Conservation (phyloP, 306 rosid genomes). For the Senna tora region DNA sequence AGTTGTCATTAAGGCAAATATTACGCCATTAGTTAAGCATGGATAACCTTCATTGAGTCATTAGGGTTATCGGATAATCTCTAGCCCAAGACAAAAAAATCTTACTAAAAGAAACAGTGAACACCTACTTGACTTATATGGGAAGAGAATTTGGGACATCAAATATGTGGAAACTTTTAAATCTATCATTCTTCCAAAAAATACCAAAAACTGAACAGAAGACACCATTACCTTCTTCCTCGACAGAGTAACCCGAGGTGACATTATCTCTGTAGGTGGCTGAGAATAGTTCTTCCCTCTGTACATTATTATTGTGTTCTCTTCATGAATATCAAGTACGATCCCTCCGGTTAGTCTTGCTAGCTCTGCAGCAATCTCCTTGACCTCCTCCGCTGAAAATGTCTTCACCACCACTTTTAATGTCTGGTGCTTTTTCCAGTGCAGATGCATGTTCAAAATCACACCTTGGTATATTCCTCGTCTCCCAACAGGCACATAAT, state of each 20-base stretch:
- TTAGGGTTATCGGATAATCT: background rate
- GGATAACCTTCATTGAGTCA: background rate
- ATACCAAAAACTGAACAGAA: constrained; percentile 1
- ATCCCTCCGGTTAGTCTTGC: constrained; percentile 92
- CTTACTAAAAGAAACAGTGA: background rate
- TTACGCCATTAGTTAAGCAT: background rate
- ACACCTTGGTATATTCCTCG: constrained; percentile 97
- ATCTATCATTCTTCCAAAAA: constrained; percentile 11
- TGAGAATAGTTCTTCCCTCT: constrained; percentile 97
- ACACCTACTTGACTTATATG: background rate
- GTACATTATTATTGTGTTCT: constrained; percentile 87
- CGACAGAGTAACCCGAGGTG: constrained; percentile 84
- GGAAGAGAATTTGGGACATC: constrained; percentile 9
- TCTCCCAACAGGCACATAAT: constrained; percentile 93
- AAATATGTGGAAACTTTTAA: background rate
- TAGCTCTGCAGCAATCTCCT: constrained; percentile 82
- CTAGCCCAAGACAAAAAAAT: background rate
- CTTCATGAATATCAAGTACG: constrained; percentile 89
- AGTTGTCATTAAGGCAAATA: constrained; percentile 22
- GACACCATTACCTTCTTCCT: constrained; percentile 75
- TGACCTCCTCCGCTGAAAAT: constrained; percentile 86
- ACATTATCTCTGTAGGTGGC: constrained; percentile 98
- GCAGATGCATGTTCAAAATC: constrained; percentile 94
- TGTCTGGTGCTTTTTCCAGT: constrained; percentile 98
- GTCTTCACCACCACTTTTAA: constrained; percentile 87